Evolutionary conservation across 1,284 basidiomycete genomes (phyloP), one percentile per base, ranked within the genome.

Genomic region (Cerioporus squamosus): DNA sequence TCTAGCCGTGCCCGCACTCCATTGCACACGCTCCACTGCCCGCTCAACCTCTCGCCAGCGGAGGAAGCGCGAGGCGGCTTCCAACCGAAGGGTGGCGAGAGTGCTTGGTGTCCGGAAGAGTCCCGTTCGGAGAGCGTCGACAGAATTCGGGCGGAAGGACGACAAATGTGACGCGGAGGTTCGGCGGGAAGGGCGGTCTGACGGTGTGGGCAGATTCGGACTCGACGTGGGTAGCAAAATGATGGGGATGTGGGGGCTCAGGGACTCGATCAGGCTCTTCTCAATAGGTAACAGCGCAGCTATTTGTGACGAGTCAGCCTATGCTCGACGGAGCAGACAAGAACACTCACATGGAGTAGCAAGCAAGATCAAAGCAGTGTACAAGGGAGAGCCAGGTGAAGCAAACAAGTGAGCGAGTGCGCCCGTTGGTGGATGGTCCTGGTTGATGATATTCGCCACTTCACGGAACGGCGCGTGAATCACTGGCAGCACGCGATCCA

Each of bases 31-130:
- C 51, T 65, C 65, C 3, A 82, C 79, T 5, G 80, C 79, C 33
- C 79, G 77, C 64, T 89, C 85, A 29, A 87, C 80, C 67, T 89
- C 87, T 44, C 85, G 77, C 88, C 88, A 90, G 36, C 81, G 79
- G 57, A 90, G 68, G 70, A 89, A 90, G n/a, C 88, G 80, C 49
- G 87, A 84, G 0, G 83, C 79, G 1, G 85, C 85, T 67, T 90
- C 88, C n/a, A 72, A 73, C 29, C 88, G 80, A 45, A 90, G 74
- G 1, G 76, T 66, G 0, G 78, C 74, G 17, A 89, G 73, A 0
- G 79, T 85, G 57, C 85, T 84, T 0, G 86, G 85, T 1, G 82
- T 79, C 61, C 79, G 82, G 70, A 89, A 88, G 18, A 90, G 74
- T 12, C 84, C 84, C 18, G 71, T 70, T 18, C 85, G 82, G n/a